A percentile compares a stretch with the other conserved stretches of the same genome.
These are phyloP conservation scores for Globisporangium viniferum DNA, from an alignment of 352 stramenopile species.

Conservation along the genomic window DNA sequence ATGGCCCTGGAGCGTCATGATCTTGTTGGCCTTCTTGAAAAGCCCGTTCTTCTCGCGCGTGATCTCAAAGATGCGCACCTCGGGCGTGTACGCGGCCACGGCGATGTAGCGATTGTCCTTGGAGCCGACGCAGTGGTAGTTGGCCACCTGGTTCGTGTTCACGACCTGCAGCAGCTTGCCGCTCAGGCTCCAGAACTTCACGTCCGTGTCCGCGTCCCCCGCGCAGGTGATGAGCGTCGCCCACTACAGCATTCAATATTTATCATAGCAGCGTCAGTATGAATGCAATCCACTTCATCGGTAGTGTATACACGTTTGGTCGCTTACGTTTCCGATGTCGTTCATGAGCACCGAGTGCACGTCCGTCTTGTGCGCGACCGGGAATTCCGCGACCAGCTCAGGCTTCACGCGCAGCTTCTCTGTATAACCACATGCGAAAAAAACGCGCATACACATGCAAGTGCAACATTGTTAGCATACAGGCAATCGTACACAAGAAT, in stretches of 20 bases:
- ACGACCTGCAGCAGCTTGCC: constrained; percentile 66
- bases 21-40: constrained; percentile 83
- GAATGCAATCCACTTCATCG: background rate
- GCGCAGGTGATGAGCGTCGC: constrained; percentile 75
- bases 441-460: background rate
- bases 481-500: background rate
- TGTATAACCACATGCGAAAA: constrained; percentile 14
- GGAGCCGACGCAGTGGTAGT: constrained; percentile 76
- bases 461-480: background rate
- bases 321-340: constrained; percentile 61
- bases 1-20: constrained; percentile 80
- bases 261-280: background rate
- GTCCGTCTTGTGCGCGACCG: constrained; percentile 63
- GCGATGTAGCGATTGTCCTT: constrained; percentile 84
- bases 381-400: constrained; percentile 63
- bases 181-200: constrained; percentile 79
- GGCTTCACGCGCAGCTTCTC: constrained; percentile 78
- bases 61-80: constrained; percentile 85
- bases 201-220: constrained; percentile 62
- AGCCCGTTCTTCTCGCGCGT: constrained; percentile 65
- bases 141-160: constrained; percentile 80
- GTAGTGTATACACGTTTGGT: background rate
- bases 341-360: constrained; percentile 84
- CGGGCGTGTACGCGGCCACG: constrained; percentile 75
- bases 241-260: constrained; percentile 30